Evolutionary conservation across 805 yeast species (phyloP), one percentile per base, ranked within the genome.

Genomic region (Pichia heedii): DNA sequence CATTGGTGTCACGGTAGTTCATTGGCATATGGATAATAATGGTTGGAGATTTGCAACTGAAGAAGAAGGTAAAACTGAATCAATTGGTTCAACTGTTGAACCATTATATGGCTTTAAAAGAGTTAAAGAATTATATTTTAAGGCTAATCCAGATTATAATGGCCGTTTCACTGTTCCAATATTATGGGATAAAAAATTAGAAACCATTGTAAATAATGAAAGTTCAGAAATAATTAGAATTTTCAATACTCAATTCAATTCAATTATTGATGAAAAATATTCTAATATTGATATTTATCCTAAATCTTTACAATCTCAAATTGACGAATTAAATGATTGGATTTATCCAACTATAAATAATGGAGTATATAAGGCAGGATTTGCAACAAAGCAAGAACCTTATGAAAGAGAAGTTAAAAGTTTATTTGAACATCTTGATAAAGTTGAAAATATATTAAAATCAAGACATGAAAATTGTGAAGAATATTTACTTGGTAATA

Each of bases 161-260:
- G 96, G 94, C 4, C 71, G 97, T 50, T 84, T 78, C 59, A 89
- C 97, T 1, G 97, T 90, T 30, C 97, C 97, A 1, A 84, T 89
- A 2, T 69, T 90, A 54, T 90, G 95, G 93, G 97, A 90, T 63
- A 82, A 74, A 56, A 80, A 89, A 65, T 73, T 75, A 27, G 65
- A 77, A 43, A 84, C 95, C 1, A 84, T 90, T 60, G 97, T 90
- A 45, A 87, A 77, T 67, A 90, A 90, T 62, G 97, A 90, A 64
- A 81, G 94, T 48, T 72, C 90, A 29, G 97, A 89, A 58, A 84
- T 90, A 52, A 77, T 93, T 52, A 75, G 97, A 54, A 84, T 88
- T 69, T 68, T 90, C 51, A 82, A 85, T 61, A 69, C 79, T 26
- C 90, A 77, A 42, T 87, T 88, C 59, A 77, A 81, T 54, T 69